Percentiles rank a stretch among this genome's conserved stretches.
These are phyloP conservation scores for Cryptosporidium andersoni DNA, from an alignment of 169 alveolate species.

Conservation along the genomic window DNA sequence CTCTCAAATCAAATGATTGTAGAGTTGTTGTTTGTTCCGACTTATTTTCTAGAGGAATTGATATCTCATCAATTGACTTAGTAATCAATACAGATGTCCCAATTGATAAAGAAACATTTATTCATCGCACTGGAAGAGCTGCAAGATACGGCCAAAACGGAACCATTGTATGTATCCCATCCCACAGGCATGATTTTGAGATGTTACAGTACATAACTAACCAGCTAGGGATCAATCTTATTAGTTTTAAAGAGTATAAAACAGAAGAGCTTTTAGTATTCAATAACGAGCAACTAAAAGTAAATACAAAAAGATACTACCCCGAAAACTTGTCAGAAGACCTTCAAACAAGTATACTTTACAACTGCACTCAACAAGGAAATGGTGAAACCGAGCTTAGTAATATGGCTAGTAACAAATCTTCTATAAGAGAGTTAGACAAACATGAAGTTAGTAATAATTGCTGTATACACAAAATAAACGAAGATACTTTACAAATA, in stretches of 20 bases:
- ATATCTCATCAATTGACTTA: slow-evolving; percentile 83
- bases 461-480: too few species aligned
- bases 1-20: slow-evolving; percentile 62
- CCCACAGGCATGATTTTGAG: slow-evolving; percentile 16
- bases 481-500: too few species aligned
- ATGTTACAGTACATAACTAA: slow-evolving; percentile 19
- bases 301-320: too few species aligned
- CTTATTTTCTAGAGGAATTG: slow-evolving; percentile 90
- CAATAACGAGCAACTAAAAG: not conserved
- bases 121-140: slow-evolving; percentile 90
- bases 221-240: slow-evolving; percentile 23
- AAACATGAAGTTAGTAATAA: too few species aligned
- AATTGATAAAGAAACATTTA: slow-evolving; percentile 80
- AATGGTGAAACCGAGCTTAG: too few species aligned
- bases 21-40: slow-evolving; percentile 87
- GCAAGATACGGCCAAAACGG: slow-evolving; percentile 88
- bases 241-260: slow-evolving; percentile 12
- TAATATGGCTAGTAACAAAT: too few species aligned
- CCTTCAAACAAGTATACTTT: too few species aligned
- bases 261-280: not conserved
- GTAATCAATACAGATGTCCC: slow-evolving; percentile 90
- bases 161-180: slow-evolving; percentile 78
- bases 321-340: too few species aligned
- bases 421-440: too few species aligned
- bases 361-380: too few species aligned